Conservation (phyloP, 768 basidiomycete genomes). For the Leccinum truebloodii region DNA sequence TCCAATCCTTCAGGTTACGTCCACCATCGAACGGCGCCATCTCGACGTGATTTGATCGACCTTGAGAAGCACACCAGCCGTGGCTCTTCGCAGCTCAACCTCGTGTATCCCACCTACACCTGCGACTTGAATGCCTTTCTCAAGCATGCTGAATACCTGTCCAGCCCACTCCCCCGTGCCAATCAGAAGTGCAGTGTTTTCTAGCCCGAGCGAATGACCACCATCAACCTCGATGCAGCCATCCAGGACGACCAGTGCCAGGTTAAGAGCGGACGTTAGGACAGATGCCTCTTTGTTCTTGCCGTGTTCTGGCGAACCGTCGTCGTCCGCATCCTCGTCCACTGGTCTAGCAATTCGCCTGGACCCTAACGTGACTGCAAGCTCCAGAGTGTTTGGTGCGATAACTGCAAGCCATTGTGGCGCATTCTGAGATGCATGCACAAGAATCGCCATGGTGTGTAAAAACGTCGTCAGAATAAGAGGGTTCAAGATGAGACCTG, state of each 20-base stretch:
- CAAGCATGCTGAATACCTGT: constrained; percentile 61
- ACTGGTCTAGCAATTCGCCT: constrained; percentile 50
- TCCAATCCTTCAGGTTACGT: constrained; percentile 22
- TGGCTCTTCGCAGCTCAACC: constrained; percentile 60
- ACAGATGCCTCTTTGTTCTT: constrained; percentile 68
- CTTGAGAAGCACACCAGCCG: constrained; percentile 81
- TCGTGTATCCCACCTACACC: constrained; percentile 70
- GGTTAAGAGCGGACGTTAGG: constrained; percentile 72
- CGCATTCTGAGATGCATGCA: constrained; percentile 81
- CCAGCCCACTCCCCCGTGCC: constrained; percentile 82
- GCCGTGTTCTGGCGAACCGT: constrained; percentile 16
- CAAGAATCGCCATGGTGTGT: constrained; percentile 71
- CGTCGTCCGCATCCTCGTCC: constrained; percentile 34
- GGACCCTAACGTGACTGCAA: constrained; percentile 79
- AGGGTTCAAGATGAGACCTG: constrained; percentile 80
- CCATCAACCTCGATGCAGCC: constrained; percentile 73
- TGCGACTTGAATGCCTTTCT: constrained; percentile 59
- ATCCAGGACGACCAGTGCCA: constrained; percentile 76
- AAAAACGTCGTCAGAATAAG: constrained; percentile 76
- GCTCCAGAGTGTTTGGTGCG: constrained; percentile 79
- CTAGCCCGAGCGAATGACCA: constrained; percentile 72
- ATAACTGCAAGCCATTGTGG: constrained; percentile 79
- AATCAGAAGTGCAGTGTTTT: constrained; percentile 70
- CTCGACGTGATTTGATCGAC: constrained; percentile 68
- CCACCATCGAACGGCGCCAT: constrained; percentile 69